phyloP scores from a whole-genome alignment of 441 rosid species.

The Gossypium lobatum region DNA sequence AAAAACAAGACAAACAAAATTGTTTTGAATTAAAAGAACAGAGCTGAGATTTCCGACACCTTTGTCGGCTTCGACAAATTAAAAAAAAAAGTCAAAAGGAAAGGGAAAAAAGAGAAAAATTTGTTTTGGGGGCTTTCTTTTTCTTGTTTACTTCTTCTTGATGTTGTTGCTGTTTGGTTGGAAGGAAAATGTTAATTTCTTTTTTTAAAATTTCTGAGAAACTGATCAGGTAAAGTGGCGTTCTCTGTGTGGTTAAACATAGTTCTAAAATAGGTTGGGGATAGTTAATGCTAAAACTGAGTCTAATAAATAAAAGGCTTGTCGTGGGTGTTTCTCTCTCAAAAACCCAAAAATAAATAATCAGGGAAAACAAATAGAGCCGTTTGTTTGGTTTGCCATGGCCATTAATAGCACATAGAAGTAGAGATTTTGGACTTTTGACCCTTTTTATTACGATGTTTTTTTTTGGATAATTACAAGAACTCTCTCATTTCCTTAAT shows the following conservation, averaged over 20 bases:
- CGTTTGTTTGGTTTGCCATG: slow-evolving; percentile 21
- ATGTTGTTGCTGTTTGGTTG: slow-evolving; percentile 16
- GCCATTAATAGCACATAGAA: slow-evolving; percentile 33
- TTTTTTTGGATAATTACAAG: slow-evolving; percentile 12
- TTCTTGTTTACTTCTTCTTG: neutral
- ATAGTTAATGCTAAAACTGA: neutral
- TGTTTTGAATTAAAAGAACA: slow-evolving; percentile 11
- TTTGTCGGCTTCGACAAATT: slow-evolving; percentile 22
- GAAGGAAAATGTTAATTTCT: slow-evolving; percentile 10
- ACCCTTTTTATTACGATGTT: slow-evolving; percentile 14
- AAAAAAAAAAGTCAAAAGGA: neutral
- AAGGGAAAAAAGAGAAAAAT: neutral
- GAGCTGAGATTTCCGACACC: slow-evolving; percentile 21
- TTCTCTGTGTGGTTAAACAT: neutral
- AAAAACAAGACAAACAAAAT: neutral
- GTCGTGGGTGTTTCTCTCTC: no score
- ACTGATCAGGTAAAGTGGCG: slow-evolving; percentile 16
- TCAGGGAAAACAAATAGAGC: neutral
- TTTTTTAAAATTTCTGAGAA: neutral
- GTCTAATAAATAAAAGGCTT: neutral
- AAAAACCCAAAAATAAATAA: no score
- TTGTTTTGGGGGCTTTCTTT: neutral
- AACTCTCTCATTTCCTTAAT: slow-evolving; percentile 11
- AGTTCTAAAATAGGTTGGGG: neutral
- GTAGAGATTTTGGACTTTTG: slow-evolving; percentile 22